phyloP scores from a whole-genome alignment of 1,284 basidiomycete genomes.

The Cerioporus squamosus region DNA sequence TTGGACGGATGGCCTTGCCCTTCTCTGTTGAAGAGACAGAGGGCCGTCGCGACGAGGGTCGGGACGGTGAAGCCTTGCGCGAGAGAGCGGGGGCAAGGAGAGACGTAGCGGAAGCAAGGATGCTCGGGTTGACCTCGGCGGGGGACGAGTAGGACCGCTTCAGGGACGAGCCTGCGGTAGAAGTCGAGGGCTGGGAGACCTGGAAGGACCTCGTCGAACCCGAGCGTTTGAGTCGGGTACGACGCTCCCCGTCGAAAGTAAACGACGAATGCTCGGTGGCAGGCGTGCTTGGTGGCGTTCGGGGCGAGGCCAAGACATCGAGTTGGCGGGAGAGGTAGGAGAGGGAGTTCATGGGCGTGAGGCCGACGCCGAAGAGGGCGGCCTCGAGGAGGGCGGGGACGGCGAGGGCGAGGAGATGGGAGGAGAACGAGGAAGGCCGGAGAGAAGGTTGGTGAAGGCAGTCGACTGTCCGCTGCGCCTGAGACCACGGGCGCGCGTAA shows the following conservation, averaged over 20 bases:
- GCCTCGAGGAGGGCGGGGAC: conserved; percentile 24
- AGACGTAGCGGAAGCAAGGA: conserved; percentile 20
- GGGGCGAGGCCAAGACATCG: conserved; percentile 38
- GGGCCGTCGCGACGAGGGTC: conserved; percentile 29
- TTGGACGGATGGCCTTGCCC: conserved; percentile 26
- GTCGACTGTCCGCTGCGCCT: conserved; percentile 11
- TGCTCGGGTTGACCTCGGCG: conserved; percentile 37
- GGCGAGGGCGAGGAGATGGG: conserved; percentile 20
- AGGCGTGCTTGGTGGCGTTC: conserved; percentile 54
- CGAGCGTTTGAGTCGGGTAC: conserved; percentile 47
- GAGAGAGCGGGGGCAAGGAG: conserved; percentile 26
- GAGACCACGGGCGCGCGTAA: conserved; percentile 11
- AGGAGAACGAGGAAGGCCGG: conserved; percentile 13
- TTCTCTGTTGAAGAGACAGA: conserved; percentile 30
- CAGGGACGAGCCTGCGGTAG: conserved; percentile 30
- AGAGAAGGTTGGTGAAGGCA: conserved; percentile 20
- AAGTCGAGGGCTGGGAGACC: conserved; percentile 38
- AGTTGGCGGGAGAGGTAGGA: conserved; percentile 40
- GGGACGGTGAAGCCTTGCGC: conserved; percentile 25
- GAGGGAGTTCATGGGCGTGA: conserved; percentile 39
- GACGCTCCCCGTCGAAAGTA: conserved; percentile 31
- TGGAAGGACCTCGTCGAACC: conserved; percentile 63
- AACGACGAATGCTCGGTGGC: conserved; percentile 36
- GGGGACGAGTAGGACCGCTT: conserved; percentile 58
- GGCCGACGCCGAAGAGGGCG: conserved; percentile 27